These are phyloP conservation scores for Globisporangium cederbergense DNA, from an alignment of 352 stramenopile species.

Conservation along the genomic window DNA sequence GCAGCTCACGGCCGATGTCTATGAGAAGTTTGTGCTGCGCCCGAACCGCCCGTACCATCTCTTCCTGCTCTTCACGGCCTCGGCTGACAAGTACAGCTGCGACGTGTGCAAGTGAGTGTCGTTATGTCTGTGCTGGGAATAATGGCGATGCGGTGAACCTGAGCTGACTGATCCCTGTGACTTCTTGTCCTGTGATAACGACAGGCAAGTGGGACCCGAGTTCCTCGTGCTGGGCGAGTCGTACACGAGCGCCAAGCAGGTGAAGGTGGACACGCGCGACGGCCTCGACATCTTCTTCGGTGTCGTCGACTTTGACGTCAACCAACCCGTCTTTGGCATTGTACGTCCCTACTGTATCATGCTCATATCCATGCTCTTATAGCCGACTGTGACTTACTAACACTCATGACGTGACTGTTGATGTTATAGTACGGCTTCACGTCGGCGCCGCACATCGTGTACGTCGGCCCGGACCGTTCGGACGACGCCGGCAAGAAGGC, in stretches of 20 bases:
- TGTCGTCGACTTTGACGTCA: conserved; percentile 73
- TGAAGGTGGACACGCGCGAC: conserved; percentile 72
- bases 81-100: conserved; percentile 70
- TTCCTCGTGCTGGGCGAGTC: conserved; percentile 62
- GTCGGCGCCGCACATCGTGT: conserved; percentile 72
- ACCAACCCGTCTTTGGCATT: conserved; percentile 64
- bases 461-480: conserved; percentile 61
- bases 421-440: conserved; percentile 65
- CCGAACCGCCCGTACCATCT: conserved; percentile 80
- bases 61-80: conserved; percentile 76
- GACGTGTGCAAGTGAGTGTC: conserved; percentile 63
- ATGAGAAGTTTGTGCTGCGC: conserved; percentile 50
- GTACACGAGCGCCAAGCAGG: conserved; percentile 59
- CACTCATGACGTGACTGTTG: not conserved
- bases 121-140: not conserved
- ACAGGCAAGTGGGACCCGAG: conserved; percentile 62
- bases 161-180: not conserved
- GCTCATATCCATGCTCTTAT: not conserved
- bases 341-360: conserved; percentile 19
- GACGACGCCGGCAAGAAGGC: conserved; percentile 45
- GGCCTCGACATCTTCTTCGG: conserved; percentile 75
- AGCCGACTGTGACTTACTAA: not conserved
- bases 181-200: not conserved
- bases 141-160: not conserved
- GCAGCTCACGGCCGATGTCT: conserved; percentile 51